Evolutionary conservation across 352 stramenopile genomes (phyloP), one percentile per base, ranked within the genome.

Genomic region (Globisporangium abappressorium): DNA sequence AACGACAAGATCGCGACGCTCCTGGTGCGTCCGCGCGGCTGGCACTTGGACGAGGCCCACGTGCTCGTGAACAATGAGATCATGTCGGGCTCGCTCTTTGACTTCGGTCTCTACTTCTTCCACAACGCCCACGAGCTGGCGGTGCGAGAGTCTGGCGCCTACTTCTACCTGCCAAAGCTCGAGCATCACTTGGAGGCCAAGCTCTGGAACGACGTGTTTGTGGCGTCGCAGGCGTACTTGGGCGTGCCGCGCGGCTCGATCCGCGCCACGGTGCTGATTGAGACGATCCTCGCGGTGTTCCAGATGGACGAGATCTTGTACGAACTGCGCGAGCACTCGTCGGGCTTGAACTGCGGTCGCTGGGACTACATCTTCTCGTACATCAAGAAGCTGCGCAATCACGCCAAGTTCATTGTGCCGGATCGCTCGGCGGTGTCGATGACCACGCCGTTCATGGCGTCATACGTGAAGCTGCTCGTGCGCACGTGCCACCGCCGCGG

Each of bases 311-410:
- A 99, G 66, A 94, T 95, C 62, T 79, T 98, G 54, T 99, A 98
- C 74, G 95, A 98, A 76, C 81, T 99, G 57, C 89, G 92, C 41
- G 85, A 98, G 65, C 96, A 99, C 84, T 98, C 91, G 49, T 85
- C 95, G 33, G 97, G 96, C n/a, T 82, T 99, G 49, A 99, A 99
- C 80, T 98, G 95, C 70, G 97, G 97, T 33, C 91, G 96, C 61
- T 99, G 95, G 95, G 96, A 99, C 81, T 99, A 99, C 75, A 95
- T 98, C 53, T 99, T 99, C 76, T 98, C 90, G 38, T 98, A 97
- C 80, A 98, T 99, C 72, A 99, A 99, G 79, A 96, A 97, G 78
- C 88, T 98, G 57, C 93, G 94, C 71, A 91, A 92, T 72, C 91
- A 97, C 73, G 47, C 70, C n/a, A 80, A 95, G 76, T 98, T 96